Conservation (phyloP, 345 rosid species). For the Dipteronia sinensis region DNA sequence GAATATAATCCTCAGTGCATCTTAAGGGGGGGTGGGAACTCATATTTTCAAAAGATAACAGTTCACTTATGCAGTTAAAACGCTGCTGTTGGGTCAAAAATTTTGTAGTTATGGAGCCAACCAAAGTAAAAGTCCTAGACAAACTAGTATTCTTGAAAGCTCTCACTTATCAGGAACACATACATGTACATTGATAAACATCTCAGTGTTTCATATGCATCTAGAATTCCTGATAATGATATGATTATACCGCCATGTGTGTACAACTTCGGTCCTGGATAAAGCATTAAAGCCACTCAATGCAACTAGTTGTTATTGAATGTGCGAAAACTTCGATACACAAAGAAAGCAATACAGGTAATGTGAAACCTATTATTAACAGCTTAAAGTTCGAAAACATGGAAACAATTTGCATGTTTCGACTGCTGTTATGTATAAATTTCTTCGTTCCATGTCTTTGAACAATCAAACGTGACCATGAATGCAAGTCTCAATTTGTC, state of each 20-base stretch:
- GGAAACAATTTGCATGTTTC: not conserved
- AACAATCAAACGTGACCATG: not conserved
- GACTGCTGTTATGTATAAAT: not conserved
- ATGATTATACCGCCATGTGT: not conserved
- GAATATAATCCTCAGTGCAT: not conserved
- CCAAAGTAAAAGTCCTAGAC: not conserved
- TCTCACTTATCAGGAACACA: not conserved
- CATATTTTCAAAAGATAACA: not conserved
- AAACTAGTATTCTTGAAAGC: not conserved
- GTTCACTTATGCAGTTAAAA: not conserved
- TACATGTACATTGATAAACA: not conserved
- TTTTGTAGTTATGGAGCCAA: not conserved
- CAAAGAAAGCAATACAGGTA: not conserved
- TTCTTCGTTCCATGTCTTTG: not conserved
- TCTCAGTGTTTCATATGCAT: not conserved
- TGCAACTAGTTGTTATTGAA: not conserved
- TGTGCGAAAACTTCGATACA: not conserved
- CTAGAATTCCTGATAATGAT: not conserved
- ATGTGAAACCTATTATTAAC: not conserved
- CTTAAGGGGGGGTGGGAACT: not conserved
- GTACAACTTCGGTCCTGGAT: not conserved
- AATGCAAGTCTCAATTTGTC: not conserved
- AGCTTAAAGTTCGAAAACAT: conserved; percentile 8
- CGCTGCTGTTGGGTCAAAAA: not conserved
- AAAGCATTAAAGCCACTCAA: not conserved